phyloP scores from a whole-genome alignment of 306 rosid genomes.

The Dryas alaskensis region DNA sequence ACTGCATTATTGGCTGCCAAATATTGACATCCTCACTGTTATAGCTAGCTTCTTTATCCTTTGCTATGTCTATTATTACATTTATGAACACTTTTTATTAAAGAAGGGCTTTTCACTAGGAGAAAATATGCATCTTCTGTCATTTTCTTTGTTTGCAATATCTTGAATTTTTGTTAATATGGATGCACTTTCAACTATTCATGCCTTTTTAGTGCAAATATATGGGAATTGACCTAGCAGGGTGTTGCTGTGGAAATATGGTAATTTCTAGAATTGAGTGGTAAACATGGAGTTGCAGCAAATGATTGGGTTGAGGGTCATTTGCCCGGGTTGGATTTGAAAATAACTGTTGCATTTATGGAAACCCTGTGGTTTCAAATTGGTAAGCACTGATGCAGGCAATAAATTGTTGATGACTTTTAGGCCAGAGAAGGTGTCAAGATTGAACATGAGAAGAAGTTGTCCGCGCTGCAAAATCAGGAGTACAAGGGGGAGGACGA shows the following conservation, averaged over 20 bases:
- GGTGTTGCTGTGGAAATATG: not conserved
- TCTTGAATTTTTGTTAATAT: not conserved
- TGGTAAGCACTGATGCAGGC: slow-evolving; percentile 32
- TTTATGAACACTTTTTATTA: not conserved
- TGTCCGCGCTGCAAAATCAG: slow-evolving; percentile 73
- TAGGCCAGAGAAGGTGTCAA: slow-evolving; percentile 90
- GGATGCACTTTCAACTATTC: not conserved
- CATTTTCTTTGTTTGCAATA: not conserved
- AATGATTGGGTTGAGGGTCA: slow-evolving; percentile 6
- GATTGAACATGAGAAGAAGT: slow-evolving; percentile 88
- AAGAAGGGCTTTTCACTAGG: not conserved
- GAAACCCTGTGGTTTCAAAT: slow-evolving; percentile 27
- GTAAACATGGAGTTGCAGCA: not conserved
- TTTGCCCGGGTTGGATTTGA: slow-evolving; percentile 23
- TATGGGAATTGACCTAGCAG: not conserved
- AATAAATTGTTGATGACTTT: slow-evolving; percentile 30
- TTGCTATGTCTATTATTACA: too few species aligned
- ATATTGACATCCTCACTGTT: not conserved
- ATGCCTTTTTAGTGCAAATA: not conserved
- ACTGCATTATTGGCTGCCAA: slow-evolving; percentile 11
- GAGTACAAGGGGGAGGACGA: slow-evolving; percentile 94
- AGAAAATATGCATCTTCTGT: not conserved
- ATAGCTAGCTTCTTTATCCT: not conserved
- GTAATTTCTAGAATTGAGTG: not conserved
- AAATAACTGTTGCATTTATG: slow-evolving; percentile 34